Base-by-base conservation (phyloP, 306 rosid species). In the Lablab purpureus region DNA sequence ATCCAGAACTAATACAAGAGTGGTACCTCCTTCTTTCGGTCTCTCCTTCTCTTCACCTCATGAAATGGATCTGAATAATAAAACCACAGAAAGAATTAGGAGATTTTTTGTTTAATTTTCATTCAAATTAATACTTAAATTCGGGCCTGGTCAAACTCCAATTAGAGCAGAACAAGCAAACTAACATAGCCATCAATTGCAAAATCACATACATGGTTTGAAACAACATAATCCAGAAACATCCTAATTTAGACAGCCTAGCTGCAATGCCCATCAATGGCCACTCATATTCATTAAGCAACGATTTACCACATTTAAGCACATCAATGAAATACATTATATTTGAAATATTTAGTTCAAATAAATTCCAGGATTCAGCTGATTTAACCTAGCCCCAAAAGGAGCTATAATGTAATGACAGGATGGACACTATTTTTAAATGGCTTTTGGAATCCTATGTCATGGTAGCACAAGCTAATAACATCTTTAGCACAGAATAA, bases 1-100 rank as follows among this genome's bases (percentile, higher is more conserved):
- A 54, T 37, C 22, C 34, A 25, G 7, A 27, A 73, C 75, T 25
- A n/a, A 45, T 21, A 65, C 58, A 40, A 10, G 56, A 43, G 60
- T 15, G 25, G 43, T 81, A 91, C 96, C 97, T 93, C 99, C 87
- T 93, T 96, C 81, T 86, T 90, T 86, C 91, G 89, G 79, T 96
- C 98, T 75, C 92, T 91, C 86, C 90, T 96, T 80, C 98, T 93
- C 94, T 83, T 96, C 87, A 96, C 99, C 84, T 90, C 94, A 83
- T 89, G 99, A 84, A 96, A 96, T 62, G 98, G 85, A 83, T 93
- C 98, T 93, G 87, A 45, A 56, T 46, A 77, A 77, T 73, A 81
- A 71, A 71, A 67, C 30, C 45, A 76, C 52, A 52, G 67, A 14
- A 40, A 17, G 66, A 10, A 76, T 83, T 67, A 86, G 72, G 45